Base-by-base conservation (phyloP, 2,329 filamentous ascomycete genomes). In the Sporothrix pallida region DNA sequence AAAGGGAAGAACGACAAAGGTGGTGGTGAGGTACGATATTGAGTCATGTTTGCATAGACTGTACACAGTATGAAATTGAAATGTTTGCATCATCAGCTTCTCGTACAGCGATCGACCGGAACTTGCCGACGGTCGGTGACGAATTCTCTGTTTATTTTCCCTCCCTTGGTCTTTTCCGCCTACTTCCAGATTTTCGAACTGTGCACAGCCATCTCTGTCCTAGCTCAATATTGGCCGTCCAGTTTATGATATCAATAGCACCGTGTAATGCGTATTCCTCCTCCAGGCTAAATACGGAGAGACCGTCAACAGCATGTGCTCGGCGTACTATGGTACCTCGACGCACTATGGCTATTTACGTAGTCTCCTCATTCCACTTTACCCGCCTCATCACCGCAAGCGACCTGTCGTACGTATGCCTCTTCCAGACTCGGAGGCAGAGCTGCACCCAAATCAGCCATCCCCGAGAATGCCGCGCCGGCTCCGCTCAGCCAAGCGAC, bases 241-340 rank as follows among this genome's bases (percentile, higher is more conserved):
- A 37, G 31, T 37, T 37, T 48, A 7, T 15, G 46, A 13, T 48
- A 48, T 48, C 46, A 48, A 13, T 48, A 3, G 12, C 46, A 48
- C 15, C 46, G 31, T 3, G 13, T 13, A 62, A 37, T 10, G 31
- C 9, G 23, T 26, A 26, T 26, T 26, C 23, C 23, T 26, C 31
- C 5, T 42, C 23, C 17, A 62, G 58, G 58, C 58, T 62, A 62
- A 62, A 62, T 62, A 42, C 58, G 31, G 31, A n/a, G 26, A 37
- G 26, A 31, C 58, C 58, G 31, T 42, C 6, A 8, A 62, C 20
- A 56, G 6, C 20, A 26, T 56, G 52, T 62, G 58, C 31, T 62
- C 26, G 58, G 58, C 58, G 13, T 42, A 23, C 20, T 20, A 12
- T 56, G 52, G 12, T n/a, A 4, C 52, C 52, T 20, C 31, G 31